Conservation (phyloP, 176 grass and related monocot species). For the Triticum timopheevii region DNA sequence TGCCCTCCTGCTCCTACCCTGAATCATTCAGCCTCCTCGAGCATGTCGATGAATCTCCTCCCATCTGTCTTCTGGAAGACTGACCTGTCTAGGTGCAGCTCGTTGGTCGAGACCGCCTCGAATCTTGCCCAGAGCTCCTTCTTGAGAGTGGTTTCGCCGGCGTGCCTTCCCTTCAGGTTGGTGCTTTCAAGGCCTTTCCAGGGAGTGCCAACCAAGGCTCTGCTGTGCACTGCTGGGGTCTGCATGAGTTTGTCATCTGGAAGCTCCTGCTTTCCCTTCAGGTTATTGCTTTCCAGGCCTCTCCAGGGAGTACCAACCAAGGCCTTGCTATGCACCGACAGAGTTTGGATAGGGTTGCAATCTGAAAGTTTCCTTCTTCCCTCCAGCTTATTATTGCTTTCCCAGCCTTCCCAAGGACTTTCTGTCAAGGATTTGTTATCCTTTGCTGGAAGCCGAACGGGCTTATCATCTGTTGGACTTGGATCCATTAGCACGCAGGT, state of each 20-base stretch:
- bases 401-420: slow-evolving; percentile 34
- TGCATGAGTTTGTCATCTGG: slow-evolving; percentile 43
- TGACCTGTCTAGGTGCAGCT: slow-evolving; percentile 51
- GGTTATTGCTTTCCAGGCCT: slow-evolving; percentile 34
- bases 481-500: slow-evolving; percentile 68
- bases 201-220: slow-evolving; percentile 41
- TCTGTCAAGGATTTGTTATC: not conserved
- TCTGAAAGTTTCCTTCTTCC: slow-evolving; percentile 36
- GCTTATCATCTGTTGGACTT: slow-evolving; percentile 53
- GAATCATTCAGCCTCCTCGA: slow-evolving; percentile 67
- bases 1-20: not conserved
- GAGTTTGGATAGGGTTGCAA: slow-evolving; percentile 46
- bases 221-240: slow-evolving; percentile 39
- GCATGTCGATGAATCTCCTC: slow-evolving; percentile 81
- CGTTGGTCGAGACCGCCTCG: slow-evolving; percentile 59
- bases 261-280: slow-evolving; percentile 24
- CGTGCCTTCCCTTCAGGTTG: slow-evolving; percentile 52
- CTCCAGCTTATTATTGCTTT: not conserved
- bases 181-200: slow-evolving; percentile 76
- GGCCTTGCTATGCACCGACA: slow-evolving; percentile 22
- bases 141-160: slow-evolving; percentile 90
- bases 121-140: slow-evolving; percentile 90
- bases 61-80: slow-evolving; percentile 49
- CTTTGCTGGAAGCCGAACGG: slow-evolving; percentile 23
- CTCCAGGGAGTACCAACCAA: slow-evolving; percentile 49